phyloP scores from a whole-genome alignment of 192 early-diverging fungal species.

The Rhizoclosmatium sp. region DNA sequence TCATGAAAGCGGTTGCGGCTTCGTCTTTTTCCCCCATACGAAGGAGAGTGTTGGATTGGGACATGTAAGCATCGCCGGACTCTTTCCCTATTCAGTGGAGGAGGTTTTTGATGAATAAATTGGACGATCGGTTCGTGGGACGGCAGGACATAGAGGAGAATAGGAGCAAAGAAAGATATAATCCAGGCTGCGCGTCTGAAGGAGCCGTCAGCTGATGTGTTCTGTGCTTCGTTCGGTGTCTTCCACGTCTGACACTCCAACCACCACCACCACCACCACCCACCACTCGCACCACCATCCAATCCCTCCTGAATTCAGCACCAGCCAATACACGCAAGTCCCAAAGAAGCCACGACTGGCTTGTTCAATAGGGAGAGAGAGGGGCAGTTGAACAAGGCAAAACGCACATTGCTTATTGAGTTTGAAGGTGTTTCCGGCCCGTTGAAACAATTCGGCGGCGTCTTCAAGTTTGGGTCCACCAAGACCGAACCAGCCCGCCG shows the following conservation, averaged over 20 bases:
- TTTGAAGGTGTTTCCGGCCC: conserved; percentile 94
- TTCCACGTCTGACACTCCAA: too few species aligned
- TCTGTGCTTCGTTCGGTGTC: too few species aligned
- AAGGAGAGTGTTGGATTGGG: conserved; percentile 81
- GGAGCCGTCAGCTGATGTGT: too few species aligned
- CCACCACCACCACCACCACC: too few species aligned
- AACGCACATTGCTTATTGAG: conserved; percentile 86
- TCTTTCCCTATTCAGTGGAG: conserved; percentile 73
- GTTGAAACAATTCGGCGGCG: conserved; percentile 90
- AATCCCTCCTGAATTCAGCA: background rate
- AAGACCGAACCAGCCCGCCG: conserved; percentile 51
- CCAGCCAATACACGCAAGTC: background rate
- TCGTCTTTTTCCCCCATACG: conserved; percentile 85
- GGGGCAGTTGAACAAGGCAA: too few species aligned
- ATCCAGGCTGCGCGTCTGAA: too few species aligned
- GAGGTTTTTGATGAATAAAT: background rate
- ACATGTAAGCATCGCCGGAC: conserved; percentile 91
- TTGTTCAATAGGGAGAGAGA: background rate
- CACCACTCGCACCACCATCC: too few species aligned
- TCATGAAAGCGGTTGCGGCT: conserved; percentile 81
- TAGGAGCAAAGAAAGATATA: too few species aligned
- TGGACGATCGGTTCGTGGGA: background rate
- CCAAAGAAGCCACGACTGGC: background rate
- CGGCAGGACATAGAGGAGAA: too few species aligned
- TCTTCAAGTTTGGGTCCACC: conserved; percentile 91